Percentiles rank a stretch among this genome's conserved stretches.
These are phyloP conservation scores for Alternaria alternata DNA, from an alignment of 2,329 filamentous ascomycete species.

Conservation along the genomic window DNA sequence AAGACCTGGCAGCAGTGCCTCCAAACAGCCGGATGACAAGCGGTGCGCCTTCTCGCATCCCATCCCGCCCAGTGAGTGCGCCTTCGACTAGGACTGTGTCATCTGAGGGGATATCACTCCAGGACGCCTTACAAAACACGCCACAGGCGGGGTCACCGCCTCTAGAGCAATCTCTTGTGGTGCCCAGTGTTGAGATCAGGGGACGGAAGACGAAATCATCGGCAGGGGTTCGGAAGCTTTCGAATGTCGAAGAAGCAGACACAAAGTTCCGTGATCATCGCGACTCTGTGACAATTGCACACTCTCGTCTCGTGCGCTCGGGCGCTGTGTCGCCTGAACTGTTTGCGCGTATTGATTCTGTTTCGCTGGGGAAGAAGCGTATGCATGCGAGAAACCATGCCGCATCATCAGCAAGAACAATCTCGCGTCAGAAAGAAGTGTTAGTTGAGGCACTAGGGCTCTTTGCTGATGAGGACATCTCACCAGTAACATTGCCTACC, in stretches of 20 bases:
- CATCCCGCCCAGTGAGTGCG: constrained; percentile 33
- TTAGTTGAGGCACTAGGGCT: neutral
- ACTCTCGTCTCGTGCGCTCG: constrained; percentile 33
- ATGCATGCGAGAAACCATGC: constrained; percentile 36
- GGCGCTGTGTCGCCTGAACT: constrained; percentile 29
- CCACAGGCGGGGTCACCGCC: neutral
- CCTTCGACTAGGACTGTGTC: constrained; percentile 23
- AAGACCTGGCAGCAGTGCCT: constrained; percentile 30
- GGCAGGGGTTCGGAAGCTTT: constrained; percentile 27
- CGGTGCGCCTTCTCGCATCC: constrained; percentile 23
- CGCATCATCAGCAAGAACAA: neutral
- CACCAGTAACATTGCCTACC: constrained; percentile 2
- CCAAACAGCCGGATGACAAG: constrained; percentile 44
- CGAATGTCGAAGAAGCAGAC: constrained; percentile 41
- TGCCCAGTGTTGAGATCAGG: constrained; percentile 17
- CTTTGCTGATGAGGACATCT: constrained; percentile 4
- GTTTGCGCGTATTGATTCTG: constrained; percentile 33
- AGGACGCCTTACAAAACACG: neutral
- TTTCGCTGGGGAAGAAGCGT: constrained; percentile 36
- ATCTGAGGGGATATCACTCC: constrained; percentile 12
- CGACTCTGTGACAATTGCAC: constrained; percentile 43
- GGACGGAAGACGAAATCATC: constrained; percentile 8
- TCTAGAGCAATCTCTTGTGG: constrained; percentile 8
- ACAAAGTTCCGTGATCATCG: constrained; percentile 42
- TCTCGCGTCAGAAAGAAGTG: neutral